These are phyloP conservation scores for Tulasnella sp. DNA, from an alignment of 768 basidiomycete genomes.

Conservation along the genomic window DNA sequence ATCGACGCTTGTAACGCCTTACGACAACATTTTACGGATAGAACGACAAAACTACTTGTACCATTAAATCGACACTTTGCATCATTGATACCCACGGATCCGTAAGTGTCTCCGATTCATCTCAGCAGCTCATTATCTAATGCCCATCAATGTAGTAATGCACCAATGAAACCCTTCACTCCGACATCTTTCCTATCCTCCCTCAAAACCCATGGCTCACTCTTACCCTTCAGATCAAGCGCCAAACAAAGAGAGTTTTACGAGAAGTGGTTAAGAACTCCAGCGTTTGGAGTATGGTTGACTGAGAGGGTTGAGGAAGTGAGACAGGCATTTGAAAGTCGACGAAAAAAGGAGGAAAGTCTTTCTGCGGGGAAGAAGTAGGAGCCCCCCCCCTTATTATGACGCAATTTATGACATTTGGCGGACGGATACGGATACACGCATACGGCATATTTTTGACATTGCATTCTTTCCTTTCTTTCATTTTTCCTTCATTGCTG, in stretches of 20 bases:
- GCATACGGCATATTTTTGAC: too few species aligned
- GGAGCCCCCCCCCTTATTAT: too few species aligned
- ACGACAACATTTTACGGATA: constrained; percentile 68
- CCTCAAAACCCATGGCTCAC: constrained; percentile 52
- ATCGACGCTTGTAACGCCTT: constrained; percentile 43
- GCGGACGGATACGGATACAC: too few species aligned
- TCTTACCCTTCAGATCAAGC: constrained; percentile 60
- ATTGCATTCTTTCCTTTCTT: too few species aligned
- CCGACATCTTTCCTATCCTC: constrained; percentile 55
- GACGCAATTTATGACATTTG: too few species aligned
- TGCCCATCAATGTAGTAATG: not conserved
- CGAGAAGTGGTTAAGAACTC: constrained; percentile 58
- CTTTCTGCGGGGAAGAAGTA: too few species aligned
- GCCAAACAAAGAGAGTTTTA: constrained; percentile 61
- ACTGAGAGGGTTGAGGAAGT: constrained; percentile 16
- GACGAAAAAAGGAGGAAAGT: too few species aligned
- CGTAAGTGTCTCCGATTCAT: constrained; percentile 26
- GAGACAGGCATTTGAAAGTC: constrained; percentile 4
- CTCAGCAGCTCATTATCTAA: not conserved
- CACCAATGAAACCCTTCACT: constrained; percentile 40
- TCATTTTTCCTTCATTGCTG: too few species aligned
- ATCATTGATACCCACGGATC: constrained; percentile 63
- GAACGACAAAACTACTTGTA: constrained; percentile 75
- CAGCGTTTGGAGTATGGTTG: constrained; percentile 69
- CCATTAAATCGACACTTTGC: constrained; percentile 88